Conservation (phyloP, 2,329 filamentous ascomycete species). For the Cladophialophora bantiana region DNA sequence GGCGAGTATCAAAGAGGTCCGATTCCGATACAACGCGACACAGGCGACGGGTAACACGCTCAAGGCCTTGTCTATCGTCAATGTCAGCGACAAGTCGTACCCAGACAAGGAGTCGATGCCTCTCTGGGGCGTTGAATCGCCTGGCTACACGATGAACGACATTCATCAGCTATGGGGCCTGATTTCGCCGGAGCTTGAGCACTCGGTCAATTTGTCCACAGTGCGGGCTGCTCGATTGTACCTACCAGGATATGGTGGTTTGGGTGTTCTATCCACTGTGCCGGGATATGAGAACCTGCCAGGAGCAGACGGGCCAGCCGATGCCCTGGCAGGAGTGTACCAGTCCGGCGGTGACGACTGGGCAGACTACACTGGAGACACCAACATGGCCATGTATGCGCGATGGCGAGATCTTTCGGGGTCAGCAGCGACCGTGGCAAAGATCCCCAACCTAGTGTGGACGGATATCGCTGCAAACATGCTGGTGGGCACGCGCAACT, state of each 20-base stretch:
- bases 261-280: conserved; percentile 22
- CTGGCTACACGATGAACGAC: conserved; percentile 39
- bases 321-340: conserved; percentile 23
- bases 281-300: conserved; percentile 45
- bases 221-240: conserved; percentile 44
- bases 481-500: conserved; percentile 50
- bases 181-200: conserved; percentile 44
- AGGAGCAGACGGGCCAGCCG: conserved; percentile 44
- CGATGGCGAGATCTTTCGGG: conserved; percentile 50
- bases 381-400: conserved; percentile 50
- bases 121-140: conserved; percentile 51
- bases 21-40: conserved; percentile 51
- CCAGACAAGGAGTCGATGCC: conserved; percentile 43
- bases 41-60: conserved; percentile 46
- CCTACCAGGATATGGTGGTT: conserved; percentile 42
- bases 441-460: conserved; percentile 55
- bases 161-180: conserved; percentile 53
- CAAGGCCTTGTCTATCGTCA: conserved; percentile 45
- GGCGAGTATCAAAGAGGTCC: conserved; percentile 56
- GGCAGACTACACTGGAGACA: conserved; percentile 43
- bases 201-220: conserved; percentile 46
- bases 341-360: conserved; percentile 1
- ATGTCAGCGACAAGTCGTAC: conserved; percentile 50
- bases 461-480: conserved; percentile 55
- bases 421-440: conserved; percentile 40